Evolutionary conservation across 257 asterid genomes (phyloP), one percentile per base, ranked within the genome.

Genomic region (Anisodus tanguticus): DNA sequence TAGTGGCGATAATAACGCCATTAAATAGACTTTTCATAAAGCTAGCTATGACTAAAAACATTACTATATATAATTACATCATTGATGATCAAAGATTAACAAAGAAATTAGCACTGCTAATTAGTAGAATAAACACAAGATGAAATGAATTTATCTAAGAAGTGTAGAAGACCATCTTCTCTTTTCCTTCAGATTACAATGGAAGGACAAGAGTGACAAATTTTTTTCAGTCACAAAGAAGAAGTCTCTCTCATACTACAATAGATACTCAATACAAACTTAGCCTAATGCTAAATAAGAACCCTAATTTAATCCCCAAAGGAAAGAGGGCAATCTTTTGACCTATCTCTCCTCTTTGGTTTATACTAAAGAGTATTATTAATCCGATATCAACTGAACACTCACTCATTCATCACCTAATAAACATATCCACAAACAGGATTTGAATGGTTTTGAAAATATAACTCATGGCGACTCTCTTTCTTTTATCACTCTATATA

Each of bases 361-460:
- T 22, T 76, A 22, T 26, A 81, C 81, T 49, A 31, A 53, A 62
- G 83, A 54, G 77, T 82, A 84, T 88, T 84, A 82, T 86, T 88
- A 79, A 55, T 37, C 54, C 83, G n/a, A 9, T 49, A 82, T 83
- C 51, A 16, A 74, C 71, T 22, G 41, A 72, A 72, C 80, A 72
- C 80, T 78, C 80, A 72, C 80, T 78, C 79, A 74, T 72, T 68
- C 84, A 79, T 71, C 85, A 83, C 69, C 84, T 88, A 82, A 79
- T 77, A 53, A 53, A 84, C 63, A 85, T 85, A 86, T 87, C 69
- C 85, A 87, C 31, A 81, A 7, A 66, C 76, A 71, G 55, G 72
- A 43, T 66, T 49, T 69, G 57, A 82, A 60, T 55, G 62, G 59
- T 67, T 53, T 41, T 43, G 41, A 83, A 87, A 82, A 59, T 77